Conservation (phyloP, 495 filamentous ascomycete species). For the Xylaria curta region DNA sequence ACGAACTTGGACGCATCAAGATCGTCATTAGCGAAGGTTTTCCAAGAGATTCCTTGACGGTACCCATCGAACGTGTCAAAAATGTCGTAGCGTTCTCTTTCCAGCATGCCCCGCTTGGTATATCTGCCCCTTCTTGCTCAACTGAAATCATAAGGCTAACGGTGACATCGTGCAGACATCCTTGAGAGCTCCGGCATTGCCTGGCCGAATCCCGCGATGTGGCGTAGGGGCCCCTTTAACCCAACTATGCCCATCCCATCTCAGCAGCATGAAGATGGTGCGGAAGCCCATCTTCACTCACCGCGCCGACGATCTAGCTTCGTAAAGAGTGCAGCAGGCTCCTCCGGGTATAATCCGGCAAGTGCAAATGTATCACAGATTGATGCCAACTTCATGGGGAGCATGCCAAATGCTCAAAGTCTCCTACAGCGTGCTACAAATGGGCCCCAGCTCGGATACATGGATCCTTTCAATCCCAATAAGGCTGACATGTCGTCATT, state of each 20-base stretch:
- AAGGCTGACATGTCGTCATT: slow-evolving; percentile 43
- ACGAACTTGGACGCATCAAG: slow-evolving; percentile 75
- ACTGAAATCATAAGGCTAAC: slow-evolving; percentile 33
- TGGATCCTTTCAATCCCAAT: slow-evolving; percentile 44
- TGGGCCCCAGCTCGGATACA: slow-evolving; percentile 32
- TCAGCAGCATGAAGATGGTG: slow-evolving; percentile 48
- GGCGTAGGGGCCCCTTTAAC: slow-evolving; percentile 56
- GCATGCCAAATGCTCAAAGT: slow-evolving; percentile 33
- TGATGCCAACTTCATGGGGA: slow-evolving; percentile 32
- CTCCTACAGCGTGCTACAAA: slow-evolving; percentile 34
- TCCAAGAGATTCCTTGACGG: slow-evolving; percentile 51
- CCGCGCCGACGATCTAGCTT: slow-evolving; percentile 42
- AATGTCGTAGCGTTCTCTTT: slow-evolving; percentile 83
- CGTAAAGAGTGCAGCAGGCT: slow-evolving; percentile 28
- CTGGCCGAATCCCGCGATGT: slow-evolving; percentile 82
- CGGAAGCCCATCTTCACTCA: slow-evolving; percentile 53
- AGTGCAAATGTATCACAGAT: slow-evolving; percentile 32
- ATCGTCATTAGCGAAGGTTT: slow-evolving; percentile 82
- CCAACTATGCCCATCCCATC: slow-evolving; percentile 47
- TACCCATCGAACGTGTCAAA: slow-evolving; percentile 71
- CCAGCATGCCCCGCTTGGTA: slow-evolving; percentile 83
- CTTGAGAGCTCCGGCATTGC: slow-evolving; percentile 80
- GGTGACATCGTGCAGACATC: slow-evolving; percentile 55
- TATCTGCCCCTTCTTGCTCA: slow-evolving; percentile 27
- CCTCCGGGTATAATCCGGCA: slow-evolving; percentile 24